Conservation (phyloP, 139 green algal species). For the Pleodorina starrii region DNA sequence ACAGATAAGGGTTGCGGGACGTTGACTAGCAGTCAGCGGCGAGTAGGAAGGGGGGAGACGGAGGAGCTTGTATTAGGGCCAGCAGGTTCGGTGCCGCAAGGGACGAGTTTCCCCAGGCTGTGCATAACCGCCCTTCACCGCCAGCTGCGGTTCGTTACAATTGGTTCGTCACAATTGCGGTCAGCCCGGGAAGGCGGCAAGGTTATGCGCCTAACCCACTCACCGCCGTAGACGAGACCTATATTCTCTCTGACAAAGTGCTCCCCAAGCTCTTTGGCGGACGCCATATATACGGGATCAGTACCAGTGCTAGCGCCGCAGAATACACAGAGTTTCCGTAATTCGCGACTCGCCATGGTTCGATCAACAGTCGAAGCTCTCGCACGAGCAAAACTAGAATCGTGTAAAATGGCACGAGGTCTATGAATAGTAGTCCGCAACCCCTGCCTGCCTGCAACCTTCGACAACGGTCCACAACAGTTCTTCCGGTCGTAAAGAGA, state of each 20-base stretch:
- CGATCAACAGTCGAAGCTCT: not conserved
- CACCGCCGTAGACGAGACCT: conserved; percentile 81
- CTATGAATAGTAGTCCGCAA: too few relatives aligned
- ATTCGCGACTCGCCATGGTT: not conserved
- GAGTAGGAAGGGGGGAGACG: too few relatives aligned
- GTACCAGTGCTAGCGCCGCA: conserved; percentile 71
- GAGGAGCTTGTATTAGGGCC: not conserved
- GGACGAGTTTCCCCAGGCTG: too few relatives aligned
- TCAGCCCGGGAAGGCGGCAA: too few relatives aligned
- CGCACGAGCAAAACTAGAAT: too few relatives aligned
- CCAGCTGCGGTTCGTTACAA: too few relatives aligned
- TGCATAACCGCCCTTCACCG: too few relatives aligned
- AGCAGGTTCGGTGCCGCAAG: not conserved
- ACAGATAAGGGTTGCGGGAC: not conserved
- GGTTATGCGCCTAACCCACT: too few relatives aligned
- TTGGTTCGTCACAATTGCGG: too few relatives aligned
- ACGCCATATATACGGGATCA: conserved; percentile 65
- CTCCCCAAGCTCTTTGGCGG: conserved; percentile 61
- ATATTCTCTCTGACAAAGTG: conserved; percentile 72
- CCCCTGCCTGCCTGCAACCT: too few relatives aligned
- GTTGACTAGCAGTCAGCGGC: not conserved
- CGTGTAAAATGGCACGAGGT: too few relatives aligned
- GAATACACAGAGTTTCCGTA: conserved; percentile 69
- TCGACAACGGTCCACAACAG: conserved; percentile 1
- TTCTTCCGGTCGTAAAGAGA: not conserved